These are phyloP conservation scores for Diplosphaera chodatii DNA, from an alignment of 139 green algal species.

Conservation along the genomic window DNA sequence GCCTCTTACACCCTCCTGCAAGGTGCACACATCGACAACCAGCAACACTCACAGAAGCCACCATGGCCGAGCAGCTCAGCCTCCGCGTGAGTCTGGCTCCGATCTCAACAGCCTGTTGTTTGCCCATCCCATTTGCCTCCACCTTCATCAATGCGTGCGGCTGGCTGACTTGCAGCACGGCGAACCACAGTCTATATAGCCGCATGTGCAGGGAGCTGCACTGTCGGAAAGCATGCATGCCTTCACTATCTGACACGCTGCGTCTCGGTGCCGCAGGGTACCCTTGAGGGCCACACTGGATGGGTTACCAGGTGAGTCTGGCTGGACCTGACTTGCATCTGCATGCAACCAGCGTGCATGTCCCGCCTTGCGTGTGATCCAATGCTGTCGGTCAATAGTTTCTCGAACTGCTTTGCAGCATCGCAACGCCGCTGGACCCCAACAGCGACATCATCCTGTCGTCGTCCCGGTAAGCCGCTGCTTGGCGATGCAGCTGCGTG, in stretches of 20 bases:
- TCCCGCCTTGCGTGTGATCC: no score
- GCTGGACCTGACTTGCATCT: no score
- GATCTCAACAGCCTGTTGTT: not conserved
- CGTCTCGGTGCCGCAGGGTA: constrained; percentile 7
- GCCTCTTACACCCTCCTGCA: not conserved
- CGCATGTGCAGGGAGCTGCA: no score
- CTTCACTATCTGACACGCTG: constrained; percentile 7
- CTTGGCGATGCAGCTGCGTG: not conserved
- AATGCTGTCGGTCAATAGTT: no score
- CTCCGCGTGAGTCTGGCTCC: not conserved
- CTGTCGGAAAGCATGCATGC: not conserved
- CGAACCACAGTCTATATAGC: no score
- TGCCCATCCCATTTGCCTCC: not conserved
- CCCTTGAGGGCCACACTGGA: constrained; percentile 17
- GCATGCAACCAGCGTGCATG: no score
- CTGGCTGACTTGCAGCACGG: no score
- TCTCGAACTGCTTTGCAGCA: constrained; percentile 18
- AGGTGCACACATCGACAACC: not conserved
- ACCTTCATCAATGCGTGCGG: no score
- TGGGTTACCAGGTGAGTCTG: constrained; percentile 19
- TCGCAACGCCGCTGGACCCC: constrained; percentile 93
- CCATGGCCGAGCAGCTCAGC: constrained; percentile 1
- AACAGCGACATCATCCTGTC: constrained; percentile 87
- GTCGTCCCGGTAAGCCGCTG: constrained; percentile 67
- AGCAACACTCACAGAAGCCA: not conserved